Percentiles rank a stretch among this genome's conserved stretches.
Evolutionary conservation across 2,329 filamentous ascomycete genomes (phyloP).

Genomic region (Didymella sp.): DNA sequence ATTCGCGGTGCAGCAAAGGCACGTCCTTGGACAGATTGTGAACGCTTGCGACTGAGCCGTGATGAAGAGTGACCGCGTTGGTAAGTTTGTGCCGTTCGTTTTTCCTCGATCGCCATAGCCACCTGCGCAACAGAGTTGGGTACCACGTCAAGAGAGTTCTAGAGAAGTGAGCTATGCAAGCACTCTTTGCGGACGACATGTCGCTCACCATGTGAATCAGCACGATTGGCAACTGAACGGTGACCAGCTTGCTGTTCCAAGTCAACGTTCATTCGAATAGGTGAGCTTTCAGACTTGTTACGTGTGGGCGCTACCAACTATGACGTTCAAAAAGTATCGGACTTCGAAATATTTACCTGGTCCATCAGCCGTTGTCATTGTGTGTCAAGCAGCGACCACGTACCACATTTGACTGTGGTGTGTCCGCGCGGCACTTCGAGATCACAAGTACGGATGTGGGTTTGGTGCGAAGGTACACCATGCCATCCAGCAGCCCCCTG

Average conservation of each 20-base stretch:
- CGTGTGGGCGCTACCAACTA: conserved; percentile 55
- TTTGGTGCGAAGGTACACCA: conserved; percentile 55
- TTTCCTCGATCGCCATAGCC: conserved; percentile 62
- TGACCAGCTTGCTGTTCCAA: conserved; percentile 55
- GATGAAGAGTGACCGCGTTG: conserved; percentile 33
- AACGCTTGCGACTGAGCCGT: conserved; percentile 46
- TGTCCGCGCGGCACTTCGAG: conserved; percentile 60
- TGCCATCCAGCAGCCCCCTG: conserved; percentile 56
- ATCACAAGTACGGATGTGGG: conserved; percentile 58
- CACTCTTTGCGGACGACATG: neutral
- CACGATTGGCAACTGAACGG: conserved; percentile 62
- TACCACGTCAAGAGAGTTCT: conserved; percentile 63
- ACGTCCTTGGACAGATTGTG: conserved; percentile 56
- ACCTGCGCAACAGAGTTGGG: conserved; percentile 64
- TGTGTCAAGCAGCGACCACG: conserved; percentile 10
- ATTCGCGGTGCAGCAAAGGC: conserved; percentile 61
- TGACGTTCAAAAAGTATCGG: conserved; percentile 61
- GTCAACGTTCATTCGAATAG: conserved; percentile 22
- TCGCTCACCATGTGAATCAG: conserved; percentile 60
- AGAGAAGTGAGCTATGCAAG: conserved; percentile 14
- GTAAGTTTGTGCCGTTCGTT: conserved; percentile 44
- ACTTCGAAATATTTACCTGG: conserved; percentile 63
- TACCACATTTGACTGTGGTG: conserved; percentile 59
- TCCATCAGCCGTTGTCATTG: conserved; percentile 15
- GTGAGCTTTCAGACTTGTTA: conserved; percentile 26